These are phyloP conservation scores for Thraustochytrium sp. DNA, from an alignment of 352 stramenopile species.

Conservation along the genomic window DNA sequence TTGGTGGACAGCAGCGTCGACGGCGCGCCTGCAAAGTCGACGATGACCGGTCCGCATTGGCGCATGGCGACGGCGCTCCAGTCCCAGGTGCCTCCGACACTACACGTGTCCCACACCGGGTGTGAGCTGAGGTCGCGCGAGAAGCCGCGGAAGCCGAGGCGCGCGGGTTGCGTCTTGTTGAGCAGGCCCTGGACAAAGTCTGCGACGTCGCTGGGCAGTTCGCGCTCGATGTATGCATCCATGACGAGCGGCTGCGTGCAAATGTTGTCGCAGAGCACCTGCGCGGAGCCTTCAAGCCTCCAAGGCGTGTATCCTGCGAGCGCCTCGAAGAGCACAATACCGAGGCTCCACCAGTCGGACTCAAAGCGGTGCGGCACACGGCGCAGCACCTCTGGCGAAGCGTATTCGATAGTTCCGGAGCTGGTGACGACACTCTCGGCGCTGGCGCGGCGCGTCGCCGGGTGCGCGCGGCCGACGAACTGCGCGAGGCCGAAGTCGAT, in stretches of 20 bases:
- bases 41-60: background rate
- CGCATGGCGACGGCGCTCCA: background rate
- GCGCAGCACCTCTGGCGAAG: background rate
- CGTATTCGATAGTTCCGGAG: background rate
- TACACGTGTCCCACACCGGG: background rate
- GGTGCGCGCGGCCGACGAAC: background rate
- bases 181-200: background rate
- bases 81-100: background rate
- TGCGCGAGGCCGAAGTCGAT: slow-evolving; percentile 47
- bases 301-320: background rate
- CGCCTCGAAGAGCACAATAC: slow-evolving; percentile 11
- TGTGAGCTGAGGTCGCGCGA: background rate
- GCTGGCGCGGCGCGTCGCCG: too few relatives aligned
- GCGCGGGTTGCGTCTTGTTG: background rate
- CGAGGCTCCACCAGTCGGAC: slow-evolving; percentile 25
- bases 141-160: background rate
- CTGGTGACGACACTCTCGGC: background rate
- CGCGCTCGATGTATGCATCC: background rate
- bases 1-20: too few relatives aligned
- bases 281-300: background rate
- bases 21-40: too few relatives aligned
- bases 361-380: slow-evolving; percentile 1
- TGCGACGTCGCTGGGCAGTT: background rate
- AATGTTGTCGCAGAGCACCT: background rate
- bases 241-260: background rate